Evolutionary conservation across 495 filamentous ascomycete genomes (phyloP).

Genomic region (Rhizodiscina lignyota): DNA sequence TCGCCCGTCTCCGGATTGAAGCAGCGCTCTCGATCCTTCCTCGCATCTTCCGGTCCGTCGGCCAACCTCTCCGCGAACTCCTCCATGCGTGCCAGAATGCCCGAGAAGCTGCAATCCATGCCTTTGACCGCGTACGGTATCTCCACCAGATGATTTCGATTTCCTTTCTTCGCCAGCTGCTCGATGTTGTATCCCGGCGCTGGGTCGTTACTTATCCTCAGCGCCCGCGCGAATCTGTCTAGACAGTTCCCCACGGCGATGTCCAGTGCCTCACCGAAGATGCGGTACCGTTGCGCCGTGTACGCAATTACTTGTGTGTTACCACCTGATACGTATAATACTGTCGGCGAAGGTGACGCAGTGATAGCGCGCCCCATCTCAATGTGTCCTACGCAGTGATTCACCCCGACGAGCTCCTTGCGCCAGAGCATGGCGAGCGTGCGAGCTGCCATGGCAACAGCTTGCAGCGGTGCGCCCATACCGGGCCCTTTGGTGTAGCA

Average conservation of each 20-base stretch:
- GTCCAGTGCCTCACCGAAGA: conserved; percentile 94
- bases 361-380: conserved; percentile 97
- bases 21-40: conserved; percentile 9
- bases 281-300: conserved; percentile 80
- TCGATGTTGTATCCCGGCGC: conserved; percentile 97
- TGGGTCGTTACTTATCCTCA: conserved; percentile 86
- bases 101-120: conserved; percentile 93
- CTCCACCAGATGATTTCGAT: conserved; percentile 51
- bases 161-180: conserved; percentile 70
- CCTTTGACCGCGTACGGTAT: conserved; percentile 94
- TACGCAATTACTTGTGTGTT: conserved; percentile 99
- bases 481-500: conserved; percentile 93
- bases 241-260: conserved; percentile 97
- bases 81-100: conserved; percentile 74
- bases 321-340: conserved; percentile 89
- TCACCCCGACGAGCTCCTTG: conserved; percentile 80
- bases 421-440: conserved; percentile 71
- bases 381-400: conserved; percentile 94
- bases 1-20: conserved; percentile 21
- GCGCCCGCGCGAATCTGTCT: conserved; percentile 82
- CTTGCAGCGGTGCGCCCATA: conserved; percentile 91
- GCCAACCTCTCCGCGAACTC: conserved; percentile 43
- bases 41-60: conserved; percentile 2
- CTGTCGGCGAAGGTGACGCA: conserved; percentile 77
- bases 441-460: conserved; percentile 70